Evolutionary conservation across 371 early-diverging fungal genomes (phyloP).

Genomic region (Saksenaea vasiformis): DNA sequence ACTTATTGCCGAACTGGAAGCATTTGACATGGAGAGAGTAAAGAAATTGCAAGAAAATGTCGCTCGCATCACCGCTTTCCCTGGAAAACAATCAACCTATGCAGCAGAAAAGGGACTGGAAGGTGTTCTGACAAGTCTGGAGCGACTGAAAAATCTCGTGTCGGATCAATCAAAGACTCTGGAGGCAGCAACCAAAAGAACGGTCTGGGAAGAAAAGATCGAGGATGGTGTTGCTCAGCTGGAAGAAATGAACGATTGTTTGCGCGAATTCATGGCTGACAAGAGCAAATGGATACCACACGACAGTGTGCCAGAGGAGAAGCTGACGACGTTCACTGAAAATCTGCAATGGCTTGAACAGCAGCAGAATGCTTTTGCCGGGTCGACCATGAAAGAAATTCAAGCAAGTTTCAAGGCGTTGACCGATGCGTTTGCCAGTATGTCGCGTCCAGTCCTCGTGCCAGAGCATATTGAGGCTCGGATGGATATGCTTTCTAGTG

Average conservation of each 20-base stretch:
- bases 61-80: constrained; percentile 21
- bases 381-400: constrained; percentile 23
- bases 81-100: constrained; percentile 21
- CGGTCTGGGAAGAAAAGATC: constrained; percentile 31
- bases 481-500: constrained; percentile 37
- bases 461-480: constrained; percentile 48
- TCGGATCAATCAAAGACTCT: constrained; percentile 34
- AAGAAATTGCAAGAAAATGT: constrained; percentile 36
- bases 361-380: constrained; percentile 26
- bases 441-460: constrained; percentile 38
- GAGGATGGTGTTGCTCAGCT: constrained; percentile 20
- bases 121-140: constrained; percentile 31
- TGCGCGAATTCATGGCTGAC: constrained; percentile 18
- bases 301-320: constrained; percentile 26
- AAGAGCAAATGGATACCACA: constrained; percentile 29
- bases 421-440: constrained; percentile 33
- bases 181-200: constrained; percentile 34
- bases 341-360: constrained; percentile 21
- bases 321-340: constrained; percentile 21
- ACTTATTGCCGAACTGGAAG: constrained; percentile 14
- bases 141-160: constrained; percentile 30
- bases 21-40: constrained; percentile 33
- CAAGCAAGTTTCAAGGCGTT: constrained; percentile 38
- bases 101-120: constrained; percentile 28
- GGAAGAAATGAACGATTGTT: constrained; percentile 31